Evolutionary conservation across 2,329 filamentous ascomycete species (phyloP).

Genomic region (Ceratocystis eucalypticola): DNA sequence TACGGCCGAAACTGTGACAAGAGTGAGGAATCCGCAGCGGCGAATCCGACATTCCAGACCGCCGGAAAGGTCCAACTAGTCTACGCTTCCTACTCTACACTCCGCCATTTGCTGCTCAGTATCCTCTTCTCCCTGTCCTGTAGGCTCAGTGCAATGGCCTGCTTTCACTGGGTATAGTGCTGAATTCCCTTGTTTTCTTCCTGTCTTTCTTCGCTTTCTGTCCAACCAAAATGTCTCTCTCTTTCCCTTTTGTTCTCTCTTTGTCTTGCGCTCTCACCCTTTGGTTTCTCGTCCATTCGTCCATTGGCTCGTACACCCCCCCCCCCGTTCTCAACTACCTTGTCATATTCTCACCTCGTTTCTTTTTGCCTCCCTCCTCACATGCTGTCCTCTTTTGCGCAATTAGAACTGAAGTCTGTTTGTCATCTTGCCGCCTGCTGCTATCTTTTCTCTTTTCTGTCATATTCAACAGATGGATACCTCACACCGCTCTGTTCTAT

Average conservation of each 20-base stretch:
- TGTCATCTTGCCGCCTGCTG: neutral
- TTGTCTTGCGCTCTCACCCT: neutral
- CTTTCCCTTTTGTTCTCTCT: neutral
- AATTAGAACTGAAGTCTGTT: neutral
- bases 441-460: neutral
- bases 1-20: neutral
- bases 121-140: too few relatives aligned
- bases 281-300: neutral
- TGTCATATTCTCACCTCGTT: neutral
- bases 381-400: neutral
- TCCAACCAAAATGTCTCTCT: neutral
- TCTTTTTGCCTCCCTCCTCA: neutral
- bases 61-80: neutral
- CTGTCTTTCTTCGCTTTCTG: conserved; percentile 5
- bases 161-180: neutral
- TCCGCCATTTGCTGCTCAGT: neutral
- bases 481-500: neutral
- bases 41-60: conserved; percentile 6
- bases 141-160: too few relatives aligned
- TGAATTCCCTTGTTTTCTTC: neutral
- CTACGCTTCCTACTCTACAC: neutral
- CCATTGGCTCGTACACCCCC: neutral
- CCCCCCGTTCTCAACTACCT: neutral
- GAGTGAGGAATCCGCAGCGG: conserved; percentile 2
- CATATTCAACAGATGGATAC: neutral